Evolutionary conservation across 1,284 basidiomycete species (phyloP).

Genomic region (Cryptococcus hybrid): DNA sequence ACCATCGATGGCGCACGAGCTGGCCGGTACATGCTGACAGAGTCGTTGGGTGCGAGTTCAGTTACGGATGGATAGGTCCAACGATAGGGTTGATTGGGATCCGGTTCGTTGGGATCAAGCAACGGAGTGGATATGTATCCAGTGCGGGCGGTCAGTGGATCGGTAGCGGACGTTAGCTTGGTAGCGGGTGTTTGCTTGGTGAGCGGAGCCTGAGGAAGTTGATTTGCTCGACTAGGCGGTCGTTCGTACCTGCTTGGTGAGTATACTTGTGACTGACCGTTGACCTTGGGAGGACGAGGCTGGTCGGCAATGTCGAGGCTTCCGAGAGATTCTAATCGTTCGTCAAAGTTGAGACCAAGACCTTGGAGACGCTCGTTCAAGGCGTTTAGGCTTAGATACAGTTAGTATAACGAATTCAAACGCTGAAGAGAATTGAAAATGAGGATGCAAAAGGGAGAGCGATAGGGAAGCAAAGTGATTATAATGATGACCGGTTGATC

Average conservation of each 20-base stretch:
- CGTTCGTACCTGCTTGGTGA: background rate
- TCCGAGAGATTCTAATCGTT: conserved; percentile 4
- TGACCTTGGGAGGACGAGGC: background rate
- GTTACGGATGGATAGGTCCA: conserved; percentile 10
- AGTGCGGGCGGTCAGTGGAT: background rate
- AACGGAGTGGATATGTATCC: conserved; percentile 2
- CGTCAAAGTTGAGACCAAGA: conserved; percentile 13
- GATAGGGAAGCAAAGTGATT: too few species aligned
- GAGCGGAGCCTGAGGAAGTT: background rate
- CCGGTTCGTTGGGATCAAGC: conserved; percentile 4
- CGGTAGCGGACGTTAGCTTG: background rate
- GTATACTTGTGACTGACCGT: background rate
- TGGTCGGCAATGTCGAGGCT: background rate
- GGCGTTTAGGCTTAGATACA: conserved; percentile 12
- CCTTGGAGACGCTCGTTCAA: conserved; percentile 24
- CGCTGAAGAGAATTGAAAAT: background rate
- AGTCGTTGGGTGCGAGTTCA: conserved; percentile 29
- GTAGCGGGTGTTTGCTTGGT: background rate
- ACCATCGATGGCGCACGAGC: conserved; percentile 10
- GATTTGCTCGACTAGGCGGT: background rate
- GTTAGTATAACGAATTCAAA: background rate
- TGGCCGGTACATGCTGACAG: conserved; percentile 36
- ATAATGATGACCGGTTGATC: too few species aligned
- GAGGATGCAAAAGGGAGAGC: background rate
- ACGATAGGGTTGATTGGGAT: background rate